Evolutionary conservation across 495 filamentous ascomycete species (phyloP), one percentile per base, ranked within the genome.

Genomic region (Aspergillus affinis): DNA sequence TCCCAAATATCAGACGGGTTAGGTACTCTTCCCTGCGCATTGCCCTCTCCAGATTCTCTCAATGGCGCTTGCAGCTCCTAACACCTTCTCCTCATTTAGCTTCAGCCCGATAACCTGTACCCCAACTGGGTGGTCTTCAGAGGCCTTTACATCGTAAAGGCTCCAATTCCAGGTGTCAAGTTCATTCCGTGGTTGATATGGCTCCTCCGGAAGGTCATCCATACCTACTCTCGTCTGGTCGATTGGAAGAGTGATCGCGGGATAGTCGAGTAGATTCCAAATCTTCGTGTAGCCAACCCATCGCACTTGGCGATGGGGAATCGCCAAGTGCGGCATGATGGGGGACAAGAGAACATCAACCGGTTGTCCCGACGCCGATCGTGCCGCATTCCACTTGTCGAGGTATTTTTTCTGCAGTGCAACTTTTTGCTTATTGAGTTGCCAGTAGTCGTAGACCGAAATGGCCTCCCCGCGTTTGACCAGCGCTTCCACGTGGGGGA

Each of bases 211-310:
- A 55, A 73, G 61, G 57, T 77, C 74, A 54, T 78, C 74, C 59
- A 75, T 74, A 45, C 81, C 79, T 9, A 75, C 75, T n/a, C 68
- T 76, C 9, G 81, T 82, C 26, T 73, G 69, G 19, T 79, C 76
- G 20, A 87, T 78, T 2, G 85, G 85, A 49, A 88, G 71, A 6
- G 81, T 79, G 32, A 85, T 72, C 26, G 78, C 73, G 9, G 82
- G 82, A 63, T 86, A 90, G 65, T 90, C 86, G 0, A 90, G 70
- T 36, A 90, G 64, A 66, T 91, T 90, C 87, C 88, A 90, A 60
- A 88, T 83, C 47, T 78, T 76, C 0, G 85, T 88, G 63, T 90
- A 91, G 0, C 79, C 79, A 50, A 85, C 73, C 75, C 76, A 79
- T 12, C 66, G 70, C 59, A 83, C 76, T 63, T 61, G 68, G 15